Percentiles rank a stretch among this genome's conserved stretches.
Evolutionary conservation across 306 rosid genomes (phyloP).

Genomic region (Castanopsis chinensis): DNA sequence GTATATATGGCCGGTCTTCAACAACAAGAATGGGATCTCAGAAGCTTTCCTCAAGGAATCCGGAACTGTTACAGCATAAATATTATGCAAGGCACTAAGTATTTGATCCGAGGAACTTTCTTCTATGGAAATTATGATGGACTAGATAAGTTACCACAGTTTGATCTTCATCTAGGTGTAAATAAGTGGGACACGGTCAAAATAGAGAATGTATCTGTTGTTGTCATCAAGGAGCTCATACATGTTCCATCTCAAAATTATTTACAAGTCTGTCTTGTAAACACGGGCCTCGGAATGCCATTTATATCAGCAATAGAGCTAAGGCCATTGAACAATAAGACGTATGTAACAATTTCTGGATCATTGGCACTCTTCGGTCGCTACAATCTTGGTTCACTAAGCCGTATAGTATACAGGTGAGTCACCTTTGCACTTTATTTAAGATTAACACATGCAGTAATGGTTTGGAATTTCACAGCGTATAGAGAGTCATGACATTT

Average conservation of each 20-base stretch:
- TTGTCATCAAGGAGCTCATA: conserved; percentile 27
- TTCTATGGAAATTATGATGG: conserved; percentile 42
- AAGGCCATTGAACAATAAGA: conserved; percentile 31
- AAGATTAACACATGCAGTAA: too few species aligned
- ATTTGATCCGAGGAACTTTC: conserved; percentile 39
- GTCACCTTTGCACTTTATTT: background rate
- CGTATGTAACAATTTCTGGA: conserved; percentile 14
- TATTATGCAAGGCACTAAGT: conserved; percentile 8
- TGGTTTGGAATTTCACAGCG: too few species aligned
- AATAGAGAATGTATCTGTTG: background rate
- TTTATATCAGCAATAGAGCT: conserved; percentile 54
- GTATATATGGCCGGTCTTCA: too few species aligned
- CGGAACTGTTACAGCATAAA: too few species aligned
- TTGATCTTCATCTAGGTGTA: conserved; percentile 36
- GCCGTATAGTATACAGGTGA: conserved; percentile 33
- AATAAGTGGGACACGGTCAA: conserved; percentile 33
- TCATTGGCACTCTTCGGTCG: conserved; percentile 23
- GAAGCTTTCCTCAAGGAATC: too few species aligned
- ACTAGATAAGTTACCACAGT: conserved; percentile 15
- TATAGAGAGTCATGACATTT: too few species aligned
- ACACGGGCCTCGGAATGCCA: conserved; percentile 42
- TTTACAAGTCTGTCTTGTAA: conserved; percentile 40
- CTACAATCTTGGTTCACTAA: conserved; percentile 30
- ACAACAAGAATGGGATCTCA: too few species aligned
- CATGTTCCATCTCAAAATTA: conserved; percentile 32